These are phyloP conservation scores for Lipomyces sp. DNA, from an alignment of 805 yeast species.

Conservation along the genomic window DNA sequence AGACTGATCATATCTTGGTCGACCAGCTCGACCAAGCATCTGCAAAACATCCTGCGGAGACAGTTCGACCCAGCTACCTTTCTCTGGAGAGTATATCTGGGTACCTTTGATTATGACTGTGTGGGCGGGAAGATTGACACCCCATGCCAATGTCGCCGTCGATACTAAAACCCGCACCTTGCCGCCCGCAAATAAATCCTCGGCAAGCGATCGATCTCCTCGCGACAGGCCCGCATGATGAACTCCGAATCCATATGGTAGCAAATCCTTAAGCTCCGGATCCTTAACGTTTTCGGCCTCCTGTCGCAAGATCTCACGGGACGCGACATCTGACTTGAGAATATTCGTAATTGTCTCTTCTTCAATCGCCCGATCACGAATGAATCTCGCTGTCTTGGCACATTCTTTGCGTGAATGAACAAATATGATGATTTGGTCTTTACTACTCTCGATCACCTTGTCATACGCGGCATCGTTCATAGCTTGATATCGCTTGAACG, in stretches of 20 bases:
- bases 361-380: slow-evolving; percentile 46
- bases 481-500: slow-evolving; percentile 71
- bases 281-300: slow-evolving; percentile 31
- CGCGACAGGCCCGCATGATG: slow-evolving; percentile 65
- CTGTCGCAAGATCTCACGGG: slow-evolving; percentile 30
- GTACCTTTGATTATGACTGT: slow-evolving; percentile 66
- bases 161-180: slow-evolving; percentile 56
- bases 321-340: slow-evolving; percentile 56
- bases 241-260: slow-evolving; percentile 52
- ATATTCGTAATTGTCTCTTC: slow-evolving; percentile 55
- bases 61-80: slow-evolving; percentile 64
- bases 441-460: slow-evolving; percentile 47
- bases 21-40: slow-evolving; percentile 51
- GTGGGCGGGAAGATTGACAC: slow-evolving; percentile 66
- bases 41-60: slow-evolving; percentile 57
- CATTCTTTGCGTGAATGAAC: slow-evolving; percentile 56
- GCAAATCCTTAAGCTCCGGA: slow-evolving; percentile 29
- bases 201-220: slow-evolving; percentile 55
- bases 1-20: slow-evolving; percentile 60
- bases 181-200: slow-evolving; percentile 53
- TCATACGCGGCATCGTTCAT: slow-evolving; percentile 67
- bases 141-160: slow-evolving; percentile 66
- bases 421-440: slow-evolving; percentile 47
- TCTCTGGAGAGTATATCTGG: slow-evolving; percentile 78
- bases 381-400: slow-evolving; percentile 52